Evolutionary conservation across 1,284 basidiomycete species (phyloP), one percentile per base, ranked within the genome.

Genomic region (Flammula alnicola): DNA sequence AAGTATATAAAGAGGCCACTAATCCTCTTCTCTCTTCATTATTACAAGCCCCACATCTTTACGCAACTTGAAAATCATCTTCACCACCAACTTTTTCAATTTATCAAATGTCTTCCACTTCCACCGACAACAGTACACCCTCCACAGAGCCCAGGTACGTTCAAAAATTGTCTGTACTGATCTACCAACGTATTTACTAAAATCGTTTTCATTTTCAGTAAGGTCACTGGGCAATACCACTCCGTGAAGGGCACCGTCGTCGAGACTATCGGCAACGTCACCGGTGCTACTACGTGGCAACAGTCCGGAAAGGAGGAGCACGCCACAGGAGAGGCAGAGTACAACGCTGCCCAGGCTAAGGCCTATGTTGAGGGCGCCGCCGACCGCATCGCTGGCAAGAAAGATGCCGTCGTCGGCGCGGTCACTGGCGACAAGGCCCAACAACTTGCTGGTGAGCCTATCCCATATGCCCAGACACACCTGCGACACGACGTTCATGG

Each of bases 331-430:
- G 88, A 90, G 65, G 76, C 73, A n/a, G 83, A 86, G 62, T 73
- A 77, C 62, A 76, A 79, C 20, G 78, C 77, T 12, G 81, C 82
- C 3, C 77, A 82, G 54, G 75, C 75, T 11, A 69, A 83, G 62
- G 80, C 75, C 3, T 84, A 76, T 55, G 78, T 70, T 19, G 79
- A 90, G 58, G 88, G 88, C 32, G 70, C 74, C 11, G 47, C 71
- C 5, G 85, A 89, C 66, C 79, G 80, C 53, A 31, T 83, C 16
- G 67, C 66, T 39, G 88, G 88, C 49, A 88, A 87, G 75, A 81
- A 83, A 57, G 86, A 91, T 57, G 68, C 83, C 26, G 68, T 91
- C 29, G 75, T 86, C 26, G 88, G 84, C 23, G 83, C 88, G 4
- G 60, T 89, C 26, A 80, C 64, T 25, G 69, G 69, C 2, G 69